phyloP scores from a whole-genome alignment of 2,329 filamentous ascomycete species.

The Tolypocladium tundrense region DNA sequence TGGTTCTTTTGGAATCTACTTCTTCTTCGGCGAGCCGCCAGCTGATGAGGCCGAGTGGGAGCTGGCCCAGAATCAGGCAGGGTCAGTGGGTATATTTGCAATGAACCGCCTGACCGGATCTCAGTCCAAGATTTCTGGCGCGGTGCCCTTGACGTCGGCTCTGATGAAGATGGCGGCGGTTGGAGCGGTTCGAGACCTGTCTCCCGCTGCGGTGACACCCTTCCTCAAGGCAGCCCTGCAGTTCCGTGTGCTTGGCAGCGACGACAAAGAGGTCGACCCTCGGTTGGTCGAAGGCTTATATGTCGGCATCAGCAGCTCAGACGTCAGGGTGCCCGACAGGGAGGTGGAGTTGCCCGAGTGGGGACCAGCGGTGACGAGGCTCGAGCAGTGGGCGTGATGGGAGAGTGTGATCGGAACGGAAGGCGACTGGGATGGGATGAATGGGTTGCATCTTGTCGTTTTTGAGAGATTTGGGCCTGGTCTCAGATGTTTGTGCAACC shows the following conservation, averaged over 20 bases:
- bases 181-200: conserved; percentile 26
- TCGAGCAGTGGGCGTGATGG: conserved; percentile 13
- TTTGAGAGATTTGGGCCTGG: background rate
- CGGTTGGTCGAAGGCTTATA: conserved; percentile 16
- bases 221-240: conserved; percentile 30
- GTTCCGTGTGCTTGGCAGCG: conserved; percentile 17
- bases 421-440: background rate
- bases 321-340: conserved; percentile 14
- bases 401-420: background rate
- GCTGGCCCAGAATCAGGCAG: conserved; percentile 44
- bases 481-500: background rate
- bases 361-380: conserved; percentile 11
- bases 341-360: conserved; percentile 17
- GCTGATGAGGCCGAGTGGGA: conserved; percentile 38
- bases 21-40: conserved; percentile 53
- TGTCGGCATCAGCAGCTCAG: conserved; percentile 19
- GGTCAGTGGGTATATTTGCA: conserved; percentile 48
- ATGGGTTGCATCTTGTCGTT: background rate
- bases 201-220: conserved; percentile 23
- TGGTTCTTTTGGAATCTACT: conserved; percentile 50
- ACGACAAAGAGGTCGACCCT: conserved; percentile 15
- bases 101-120: conserved; percentile 24
- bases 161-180: conserved; percentile 31
- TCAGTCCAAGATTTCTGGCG: conserved; percentile 31
- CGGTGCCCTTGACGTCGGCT: conserved; percentile 40